Base-by-base conservation (phyloP, 441 rosid genomes). In the Jatropha multifida region DNA sequence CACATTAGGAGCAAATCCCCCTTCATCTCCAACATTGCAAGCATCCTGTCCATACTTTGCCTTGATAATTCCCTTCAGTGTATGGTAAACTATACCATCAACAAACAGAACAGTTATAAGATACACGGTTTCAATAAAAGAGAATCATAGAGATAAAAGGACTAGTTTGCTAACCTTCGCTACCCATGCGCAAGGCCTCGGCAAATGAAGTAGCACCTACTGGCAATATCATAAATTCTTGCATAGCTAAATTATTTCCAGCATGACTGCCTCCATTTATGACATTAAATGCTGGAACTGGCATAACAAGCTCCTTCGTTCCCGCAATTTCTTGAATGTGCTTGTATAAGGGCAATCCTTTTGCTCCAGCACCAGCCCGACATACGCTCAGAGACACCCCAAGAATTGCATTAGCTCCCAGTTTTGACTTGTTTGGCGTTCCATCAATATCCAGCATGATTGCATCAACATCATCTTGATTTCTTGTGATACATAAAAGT, bases 11-110 rank as follows among this genome's bases (percentile, higher is more conserved):
- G 99, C 99, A 85, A 95, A 95, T 11, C 97, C 98, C n/a, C 99
- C 99, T 85, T 95, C 99, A 73, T 93, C 99, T 69, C 99, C 98
- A 14, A 93, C 99, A 83, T 93, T 95, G 89, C 98, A 93, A 72
- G 98, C 99, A 87, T 93, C 98, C 79, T 93, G 99, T 58, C 98
- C 99, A 65, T 95, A 95, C 82, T 93, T 95, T 27, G 81, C 78
- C 86, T 89, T 92, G 82, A 93, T 93, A 74, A 93, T 92, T 69
- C 94, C 94, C 86, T 93, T 92, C 71, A 93, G 80, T 38, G 72
- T 86, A 83, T 93, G 97, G 85, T 95, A 95, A 75, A 92, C 99
- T 94, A 86, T 17, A 79, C 52, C 54, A 72, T 65, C 76, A 68
- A 70, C 77, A 81, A 46, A 74, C 23, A 52, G 14, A 70, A 58